Base-by-base conservation (phyloP, 495 filamentous ascomycete species). In the Xylaria intraflava region DNA sequence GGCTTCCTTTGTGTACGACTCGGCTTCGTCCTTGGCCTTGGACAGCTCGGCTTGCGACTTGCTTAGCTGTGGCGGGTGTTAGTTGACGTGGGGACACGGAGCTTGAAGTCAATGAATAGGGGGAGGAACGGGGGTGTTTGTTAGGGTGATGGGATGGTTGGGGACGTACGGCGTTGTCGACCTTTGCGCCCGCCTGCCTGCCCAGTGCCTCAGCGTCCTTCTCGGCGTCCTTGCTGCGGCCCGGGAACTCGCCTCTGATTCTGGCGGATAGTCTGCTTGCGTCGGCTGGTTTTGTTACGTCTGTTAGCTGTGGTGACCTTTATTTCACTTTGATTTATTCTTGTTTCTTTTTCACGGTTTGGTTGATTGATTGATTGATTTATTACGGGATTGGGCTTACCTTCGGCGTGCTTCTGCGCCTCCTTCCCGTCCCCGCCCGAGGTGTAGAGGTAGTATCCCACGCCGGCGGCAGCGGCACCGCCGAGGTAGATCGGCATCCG, bases 371-470 rank as follows among this genome's bases (percentile, higher is more conserved):
- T 44, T 8, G 33, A 16, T 42, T 40, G 12, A 23, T 31, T 30
- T 43, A 23, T 8, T 19, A 16, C 7, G 2, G 43, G 22, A 46
- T 26, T 3, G 24, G 27, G 27, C 16, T 8, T 70, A 95, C 93
- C 77, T 74, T 95, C 89, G 57, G 87, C 76, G 55, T 90, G 70
- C 74, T 91, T 87, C 77, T 86, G 79, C 10, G 92, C 92, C 24
- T 79, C 80, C 53, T 86, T 83, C n/a, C 88, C 80, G 65, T 85
- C 77, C 31, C 93, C 93, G 46, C 91, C 90, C 0, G 92, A 88
- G 20, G 72, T 77, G 72, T 96, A 97, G 48, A 97, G 77, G 76
- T 97, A 98, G 79, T 96, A 96, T 14, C 85, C 92, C 39, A 81
- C 76, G 35, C 81, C 82, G 51, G 82, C 85, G 16, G 78, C 86